Evolutionary conservation across 305 asterid species (phyloP).

Genomic region (Fraxinus angustifolia): DNA sequence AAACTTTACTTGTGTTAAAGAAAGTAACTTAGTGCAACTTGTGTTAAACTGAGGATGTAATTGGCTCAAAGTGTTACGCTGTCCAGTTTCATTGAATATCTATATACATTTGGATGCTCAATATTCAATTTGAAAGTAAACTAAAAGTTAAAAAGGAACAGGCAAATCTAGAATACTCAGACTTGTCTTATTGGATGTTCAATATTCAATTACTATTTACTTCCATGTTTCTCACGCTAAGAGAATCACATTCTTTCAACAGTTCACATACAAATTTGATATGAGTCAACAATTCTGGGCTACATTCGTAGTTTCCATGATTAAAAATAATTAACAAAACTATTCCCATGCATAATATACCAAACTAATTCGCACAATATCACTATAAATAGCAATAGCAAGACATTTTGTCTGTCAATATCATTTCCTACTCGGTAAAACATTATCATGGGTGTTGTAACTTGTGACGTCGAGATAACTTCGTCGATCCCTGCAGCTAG

Average conservation of each 20-base stretch:
- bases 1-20: not conserved
- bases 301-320: not conserved
- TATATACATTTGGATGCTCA: not conserved
- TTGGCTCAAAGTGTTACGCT: not conserved
- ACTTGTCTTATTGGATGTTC: not conserved
- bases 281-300: not conserved
- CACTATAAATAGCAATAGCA: not conserved
- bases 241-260: not conserved
- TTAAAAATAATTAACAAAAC: not conserved
- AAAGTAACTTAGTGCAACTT: not conserved
- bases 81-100: not conserved
- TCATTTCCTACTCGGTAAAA: not conserved
- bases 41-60: not conserved
- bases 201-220: not conserved
- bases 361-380: not conserved
- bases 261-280: not conserved
- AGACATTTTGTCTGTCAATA: not conserved
- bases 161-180: not conserved
- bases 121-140: not conserved
- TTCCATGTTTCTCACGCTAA: not conserved
- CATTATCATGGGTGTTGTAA: constrained; percentile 27
- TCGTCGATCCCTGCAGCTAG: constrained; percentile 34
- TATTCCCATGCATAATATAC: not conserved
- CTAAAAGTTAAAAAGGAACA: not conserved
- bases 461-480: constrained; percentile 27